Evolutionary conservation across 2,329 filamentous ascomycete species (phyloP).

Genomic region (Balansia obtecta): DNA sequence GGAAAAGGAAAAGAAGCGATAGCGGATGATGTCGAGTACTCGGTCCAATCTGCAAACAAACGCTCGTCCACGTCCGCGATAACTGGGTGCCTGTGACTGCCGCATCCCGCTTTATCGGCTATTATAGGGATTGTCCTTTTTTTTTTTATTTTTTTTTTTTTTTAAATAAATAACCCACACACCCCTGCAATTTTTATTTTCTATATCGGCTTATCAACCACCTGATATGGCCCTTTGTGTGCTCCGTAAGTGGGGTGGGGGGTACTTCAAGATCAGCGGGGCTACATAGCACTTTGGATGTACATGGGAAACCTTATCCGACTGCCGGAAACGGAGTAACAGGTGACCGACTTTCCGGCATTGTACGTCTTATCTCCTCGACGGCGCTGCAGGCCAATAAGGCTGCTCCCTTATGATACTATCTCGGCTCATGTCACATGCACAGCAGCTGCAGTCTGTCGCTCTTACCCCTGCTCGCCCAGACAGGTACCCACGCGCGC

Average conservation of each 20-base stretch:
- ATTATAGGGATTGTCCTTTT: conserved; percentile 4
- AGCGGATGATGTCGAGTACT: not conserved
- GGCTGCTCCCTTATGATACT: too few species aligned
- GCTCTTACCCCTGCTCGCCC: not conserved
- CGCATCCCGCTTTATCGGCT: conserved; percentile 5
- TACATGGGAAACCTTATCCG: too few species aligned
- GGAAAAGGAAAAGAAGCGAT: not conserved
- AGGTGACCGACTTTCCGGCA: too few species aligned
- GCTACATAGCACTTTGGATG: too few species aligned
- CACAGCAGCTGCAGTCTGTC: not conserved
- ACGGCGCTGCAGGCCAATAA: too few species aligned
- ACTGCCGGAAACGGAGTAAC: too few species aligned
- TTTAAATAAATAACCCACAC: not conserved
- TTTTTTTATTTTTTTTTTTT: not conserved
- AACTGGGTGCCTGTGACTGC: not conserved
- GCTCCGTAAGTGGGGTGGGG: too few species aligned
- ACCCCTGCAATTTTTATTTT: not conserved
- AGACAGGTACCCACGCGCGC: too few species aligned
- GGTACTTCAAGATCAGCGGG: not conserved
- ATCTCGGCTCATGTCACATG: not conserved
- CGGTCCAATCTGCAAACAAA: not conserved
- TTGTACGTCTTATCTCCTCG: too few species aligned
- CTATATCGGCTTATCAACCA: not conserved
- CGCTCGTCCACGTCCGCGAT: not conserved
- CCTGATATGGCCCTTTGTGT: not conserved